phyloP scores from a whole-genome alignment of 106 monocot genomes.

The Phalaenopsis equestris region DNA sequence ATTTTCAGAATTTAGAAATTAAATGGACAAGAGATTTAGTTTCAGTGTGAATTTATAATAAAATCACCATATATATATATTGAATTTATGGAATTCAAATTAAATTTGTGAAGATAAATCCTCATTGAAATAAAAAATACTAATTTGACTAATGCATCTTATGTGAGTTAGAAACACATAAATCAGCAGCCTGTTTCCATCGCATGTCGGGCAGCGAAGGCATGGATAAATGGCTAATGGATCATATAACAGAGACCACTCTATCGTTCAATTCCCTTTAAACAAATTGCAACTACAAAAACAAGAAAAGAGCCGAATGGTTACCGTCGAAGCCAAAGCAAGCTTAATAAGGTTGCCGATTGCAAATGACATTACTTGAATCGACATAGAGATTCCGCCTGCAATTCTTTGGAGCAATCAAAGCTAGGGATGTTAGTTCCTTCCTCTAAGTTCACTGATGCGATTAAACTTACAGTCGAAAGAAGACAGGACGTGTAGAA shows the following conservation, averaged over 20 bases:
- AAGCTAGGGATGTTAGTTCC: too few relatives aligned
- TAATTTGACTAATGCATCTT: too few relatives aligned
- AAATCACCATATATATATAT: too few relatives aligned
- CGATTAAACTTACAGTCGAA: background rate
- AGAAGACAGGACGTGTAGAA: background rate
- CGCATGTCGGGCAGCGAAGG: constrained; percentile 4
- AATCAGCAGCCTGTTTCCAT: too few relatives aligned
- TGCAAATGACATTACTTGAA: constrained; percentile 19
- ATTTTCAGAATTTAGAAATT: too few relatives aligned
- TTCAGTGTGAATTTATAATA: too few relatives aligned
- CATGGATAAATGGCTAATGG: constrained; percentile 72
- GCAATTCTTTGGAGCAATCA: background rate
- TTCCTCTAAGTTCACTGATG: too few relatives aligned
- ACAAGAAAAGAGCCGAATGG: constrained; percentile 24
- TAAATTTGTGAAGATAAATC: too few relatives aligned
- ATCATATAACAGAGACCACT: constrained; percentile 72
- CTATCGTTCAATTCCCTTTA: constrained; percentile 44
- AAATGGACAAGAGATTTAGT: too few relatives aligned
- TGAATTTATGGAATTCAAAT: too few relatives aligned
- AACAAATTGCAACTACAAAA: constrained; percentile 67
- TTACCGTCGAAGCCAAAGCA: constrained; percentile 35
- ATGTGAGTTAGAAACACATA: too few relatives aligned
- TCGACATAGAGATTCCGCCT: constrained; percentile 9
- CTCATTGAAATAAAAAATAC: too few relatives aligned
- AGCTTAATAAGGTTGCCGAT: constrained; percentile 33